These are phyloP conservation scores for Pseudocercospora cruenta DNA, from an alignment of 2,329 filamentous ascomycete species.

Conservation along the genomic window DNA sequence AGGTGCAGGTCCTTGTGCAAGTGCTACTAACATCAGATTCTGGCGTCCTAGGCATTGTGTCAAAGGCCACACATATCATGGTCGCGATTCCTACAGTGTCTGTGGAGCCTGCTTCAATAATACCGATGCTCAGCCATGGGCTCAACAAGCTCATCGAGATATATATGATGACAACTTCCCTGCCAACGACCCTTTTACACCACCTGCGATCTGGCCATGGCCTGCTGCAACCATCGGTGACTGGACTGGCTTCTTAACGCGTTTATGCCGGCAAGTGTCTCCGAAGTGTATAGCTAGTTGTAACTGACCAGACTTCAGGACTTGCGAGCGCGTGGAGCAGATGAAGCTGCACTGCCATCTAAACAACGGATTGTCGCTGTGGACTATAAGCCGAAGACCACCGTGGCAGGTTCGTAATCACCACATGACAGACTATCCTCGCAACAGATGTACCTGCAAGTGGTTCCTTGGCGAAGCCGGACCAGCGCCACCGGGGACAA, in stretches of 20 bases:
- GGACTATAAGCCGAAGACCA: too few species aligned
- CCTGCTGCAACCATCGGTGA: not conserved
- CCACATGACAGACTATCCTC: not conserved
- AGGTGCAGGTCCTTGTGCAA: too few species aligned
- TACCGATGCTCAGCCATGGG: not conserved
- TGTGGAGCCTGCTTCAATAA: not conserved
- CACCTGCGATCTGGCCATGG: not conserved
- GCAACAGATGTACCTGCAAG: not conserved
- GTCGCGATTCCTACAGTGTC: not conserved
- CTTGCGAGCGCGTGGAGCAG: not conserved
- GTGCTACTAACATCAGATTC: too few species aligned
- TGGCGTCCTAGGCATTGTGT: too few species aligned
- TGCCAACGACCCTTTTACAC: not conserved
- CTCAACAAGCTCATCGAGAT: not conserved
- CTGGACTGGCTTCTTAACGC: not conserved
- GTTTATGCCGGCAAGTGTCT: not conserved
- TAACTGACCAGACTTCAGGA: not conserved
- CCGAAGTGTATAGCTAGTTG: not conserved
- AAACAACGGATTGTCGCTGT: not conserved
- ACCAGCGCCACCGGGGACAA: not conserved
- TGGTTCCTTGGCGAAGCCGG: not conserved
- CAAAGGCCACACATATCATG: too few species aligned
- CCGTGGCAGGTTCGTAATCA: too few species aligned
- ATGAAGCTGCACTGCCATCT: not conserved
- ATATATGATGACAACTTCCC: not conserved